A percentile compares a stretch with the other conserved stretches of the same genome.
phyloP scores from a whole-genome alignment of 2,329 filamentous ascomycete species.

The Claviceps monticola region DNA sequence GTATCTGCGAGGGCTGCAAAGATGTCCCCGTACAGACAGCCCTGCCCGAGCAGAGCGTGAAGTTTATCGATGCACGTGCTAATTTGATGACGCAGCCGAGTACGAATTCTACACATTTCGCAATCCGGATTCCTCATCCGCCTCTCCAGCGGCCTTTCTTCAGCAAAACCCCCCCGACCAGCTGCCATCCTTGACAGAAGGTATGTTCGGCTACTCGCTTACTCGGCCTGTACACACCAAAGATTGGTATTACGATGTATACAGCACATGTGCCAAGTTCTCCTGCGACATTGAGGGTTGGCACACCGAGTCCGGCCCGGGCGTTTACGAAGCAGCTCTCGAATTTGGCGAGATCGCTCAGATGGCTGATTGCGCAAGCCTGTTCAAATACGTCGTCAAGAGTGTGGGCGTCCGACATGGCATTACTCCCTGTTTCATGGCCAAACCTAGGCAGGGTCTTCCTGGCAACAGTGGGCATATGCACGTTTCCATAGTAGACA shows the following conservation, averaged over 20 bases:
- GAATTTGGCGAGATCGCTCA: conserved; percentile 76
- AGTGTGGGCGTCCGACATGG: conserved; percentile 74
- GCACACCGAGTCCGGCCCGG: conserved; percentile 89
- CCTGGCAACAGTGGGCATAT: conserved; percentile 95
- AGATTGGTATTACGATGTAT: conserved; percentile 83
- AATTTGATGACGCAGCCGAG: conserved; percentile 46
- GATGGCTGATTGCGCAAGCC: conserved; percentile 81
- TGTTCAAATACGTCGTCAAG: conserved; percentile 95
- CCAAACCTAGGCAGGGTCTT: conserved; percentile 79
- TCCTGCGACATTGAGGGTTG: conserved; percentile 77
- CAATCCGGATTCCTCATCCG: conserved; percentile 39
- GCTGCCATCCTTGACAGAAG: conserved; percentile 73
- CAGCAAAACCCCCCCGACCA: conserved; percentile 55
- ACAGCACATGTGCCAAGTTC: conserved; percentile 66
- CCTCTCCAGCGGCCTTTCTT: conserved; percentile 62
- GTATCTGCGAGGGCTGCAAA: neutral
- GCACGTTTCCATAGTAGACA: conserved; percentile 78
- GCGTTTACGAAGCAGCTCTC: conserved; percentile 89
- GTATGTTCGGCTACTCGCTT: conserved; percentile 92
- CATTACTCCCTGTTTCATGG: conserved; percentile 97
- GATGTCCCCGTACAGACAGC: neutral
- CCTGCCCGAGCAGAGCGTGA: neutral
- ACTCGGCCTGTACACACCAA: conserved; percentile 80
- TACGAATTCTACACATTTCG: conserved; percentile 93
- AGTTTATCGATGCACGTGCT: no score